phyloP scores from a whole-genome alignment of 2,329 filamentous ascomycete genomes.

The Fusarium aywerte region DNA sequence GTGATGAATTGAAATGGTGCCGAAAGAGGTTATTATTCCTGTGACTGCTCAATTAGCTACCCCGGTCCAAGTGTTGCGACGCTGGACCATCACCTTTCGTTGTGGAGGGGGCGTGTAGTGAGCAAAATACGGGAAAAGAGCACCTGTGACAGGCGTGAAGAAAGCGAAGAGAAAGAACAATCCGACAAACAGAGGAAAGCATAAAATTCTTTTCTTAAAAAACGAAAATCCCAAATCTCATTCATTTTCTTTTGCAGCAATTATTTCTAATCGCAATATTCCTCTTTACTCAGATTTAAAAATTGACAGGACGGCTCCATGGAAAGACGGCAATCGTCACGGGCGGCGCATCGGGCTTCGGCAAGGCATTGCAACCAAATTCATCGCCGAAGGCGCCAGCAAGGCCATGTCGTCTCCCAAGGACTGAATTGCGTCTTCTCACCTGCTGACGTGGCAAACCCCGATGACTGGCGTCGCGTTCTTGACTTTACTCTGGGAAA shows the following conservation, averaged over 20 bases:
- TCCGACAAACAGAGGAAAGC: not conserved
- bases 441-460: constrained; percentile 40
- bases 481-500: constrained; percentile 57
- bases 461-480: constrained; percentile 63
- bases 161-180: not conserved
- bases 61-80: constrained; percentile 7
- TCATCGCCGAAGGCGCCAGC: constrained; percentile 39
- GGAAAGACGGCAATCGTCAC: constrained; percentile 55
- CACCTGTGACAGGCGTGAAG: not conserved
- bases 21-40: constrained; percentile 14
- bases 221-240: no score
- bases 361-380: constrained; percentile 28
- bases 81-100: not conserved
- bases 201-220: not conserved
- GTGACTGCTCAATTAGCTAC: constrained; percentile 9
- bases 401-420: constrained; percentile 60
- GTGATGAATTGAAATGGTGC: not conserved
- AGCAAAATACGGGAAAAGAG: not conserved
- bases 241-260: not conserved
- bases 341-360: constrained; percentile 62
- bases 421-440: constrained; percentile 58
- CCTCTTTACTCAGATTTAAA: not conserved
- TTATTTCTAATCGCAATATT: not conserved
- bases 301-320: constrained; percentile 51
- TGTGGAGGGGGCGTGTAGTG: not conserved